phyloP scores from a whole-genome alignment of 345 rosid species.

The Syzygium oleosum region DNA sequence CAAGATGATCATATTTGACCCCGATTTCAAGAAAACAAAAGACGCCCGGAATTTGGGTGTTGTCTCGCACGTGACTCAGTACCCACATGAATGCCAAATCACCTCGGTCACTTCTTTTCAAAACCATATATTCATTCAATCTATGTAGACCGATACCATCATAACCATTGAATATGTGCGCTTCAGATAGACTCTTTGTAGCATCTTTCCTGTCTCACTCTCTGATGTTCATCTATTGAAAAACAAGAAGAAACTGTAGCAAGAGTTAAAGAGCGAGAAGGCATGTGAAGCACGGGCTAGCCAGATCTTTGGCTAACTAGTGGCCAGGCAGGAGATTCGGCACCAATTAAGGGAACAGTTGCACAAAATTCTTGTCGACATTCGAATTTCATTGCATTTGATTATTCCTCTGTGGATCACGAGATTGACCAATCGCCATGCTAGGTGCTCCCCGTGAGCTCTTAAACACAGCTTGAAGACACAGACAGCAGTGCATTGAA shows the following conservation, averaged over 20 bases:
- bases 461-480: background rate
- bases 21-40: background rate
- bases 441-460: slow-evolving; percentile 1
- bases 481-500: background rate
- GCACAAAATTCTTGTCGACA: background rate
- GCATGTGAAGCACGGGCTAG: background rate
- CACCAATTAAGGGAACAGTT: background rate
- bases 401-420: background rate
- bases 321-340: background rate
- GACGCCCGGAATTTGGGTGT: background rate
- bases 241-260: background rate
- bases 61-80: accelerated
- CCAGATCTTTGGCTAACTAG: background rate
- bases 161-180: accelerated
- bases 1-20: background rate
- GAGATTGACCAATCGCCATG: slow-evolving; percentile 1
- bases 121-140: accelerated
- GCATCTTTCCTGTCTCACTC: background rate
- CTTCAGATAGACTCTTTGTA: too few species aligned
- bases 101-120: background rate
- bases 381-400: background rate
- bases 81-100: background rate
- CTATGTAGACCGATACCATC: background rate
- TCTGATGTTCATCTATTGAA: background rate
- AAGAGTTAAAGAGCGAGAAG: background rate